These are phyloP conservation scores for Tulasnella sp. DNA, from an alignment of 768 basidiomycete species.

Conservation along the genomic window DNA sequence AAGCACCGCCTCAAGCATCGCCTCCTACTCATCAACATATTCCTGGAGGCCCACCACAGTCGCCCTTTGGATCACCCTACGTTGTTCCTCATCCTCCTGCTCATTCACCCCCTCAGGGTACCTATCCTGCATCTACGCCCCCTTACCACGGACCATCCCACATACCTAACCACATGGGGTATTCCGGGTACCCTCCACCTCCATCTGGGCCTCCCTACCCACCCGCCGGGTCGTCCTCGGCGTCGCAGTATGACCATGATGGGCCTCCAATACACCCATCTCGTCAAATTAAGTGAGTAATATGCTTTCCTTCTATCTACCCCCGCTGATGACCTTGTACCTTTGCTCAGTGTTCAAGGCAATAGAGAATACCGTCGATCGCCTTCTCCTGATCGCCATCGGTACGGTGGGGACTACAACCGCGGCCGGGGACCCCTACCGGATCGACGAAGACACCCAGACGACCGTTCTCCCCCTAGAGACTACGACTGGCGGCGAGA, in stretches of 20 bases:
- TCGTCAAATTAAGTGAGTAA: conserved; percentile 5
- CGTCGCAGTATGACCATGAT: background rate
- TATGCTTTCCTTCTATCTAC: background rate
- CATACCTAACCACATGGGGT: background rate
- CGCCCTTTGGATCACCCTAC: background rate
- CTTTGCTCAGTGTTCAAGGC: background rate
- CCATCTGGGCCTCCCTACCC: conserved; percentile 7
- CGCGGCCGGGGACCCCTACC: background rate
- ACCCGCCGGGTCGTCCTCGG: background rate
- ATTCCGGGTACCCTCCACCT: conserved; percentile 5
- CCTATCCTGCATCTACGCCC: background rate
- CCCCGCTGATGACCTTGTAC: background rate
- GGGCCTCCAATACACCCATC: background rate
- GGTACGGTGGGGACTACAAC: background rate
- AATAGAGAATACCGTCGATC: background rate
- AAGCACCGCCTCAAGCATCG: background rate
- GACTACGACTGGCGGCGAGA: background rate
- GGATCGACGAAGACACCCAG: background rate
- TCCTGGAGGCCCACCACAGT: background rate
- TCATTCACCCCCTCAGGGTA: background rate
- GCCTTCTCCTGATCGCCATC: background rate
- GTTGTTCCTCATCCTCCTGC: background rate
- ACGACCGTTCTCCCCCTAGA: background rate
- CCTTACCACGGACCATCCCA: background rate
- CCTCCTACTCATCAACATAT: background rate